Percentiles rank a stretch among this genome's conserved stretches.
Evolutionary conservation across 805 yeast species (phyloP).

Genomic region (Cyberlindnera sargentensis): DNA sequence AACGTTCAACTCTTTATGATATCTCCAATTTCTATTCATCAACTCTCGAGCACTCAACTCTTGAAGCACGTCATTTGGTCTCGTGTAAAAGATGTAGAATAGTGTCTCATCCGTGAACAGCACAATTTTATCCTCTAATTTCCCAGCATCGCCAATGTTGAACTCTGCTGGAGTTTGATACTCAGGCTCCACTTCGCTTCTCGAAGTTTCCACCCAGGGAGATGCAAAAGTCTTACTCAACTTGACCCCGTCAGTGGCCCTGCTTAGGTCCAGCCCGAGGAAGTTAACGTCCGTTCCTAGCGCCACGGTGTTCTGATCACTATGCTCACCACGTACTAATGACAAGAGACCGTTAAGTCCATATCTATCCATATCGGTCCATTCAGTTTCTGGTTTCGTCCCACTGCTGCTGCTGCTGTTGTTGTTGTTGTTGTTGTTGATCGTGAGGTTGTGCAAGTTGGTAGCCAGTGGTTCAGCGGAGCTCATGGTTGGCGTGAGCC

Average conservation of each 20-base stretch:
- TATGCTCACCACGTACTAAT: constrained; percentile 53
- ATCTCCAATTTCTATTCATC: constrained; percentile 92
- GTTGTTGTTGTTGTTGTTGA: background rate
- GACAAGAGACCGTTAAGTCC: constrained; percentile 62
- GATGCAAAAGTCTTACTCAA: constrained; percentile 68
- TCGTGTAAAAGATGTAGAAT: constrained; percentile 88
- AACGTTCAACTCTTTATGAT: constrained; percentile 89
- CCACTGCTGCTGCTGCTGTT: background rate
- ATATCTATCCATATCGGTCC: constrained; percentile 48
- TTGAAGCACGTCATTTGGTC: constrained; percentile 87
- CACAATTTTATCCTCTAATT: constrained; percentile 38
- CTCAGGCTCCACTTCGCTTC: constrained; percentile 85
- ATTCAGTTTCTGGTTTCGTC: constrained; percentile 16
- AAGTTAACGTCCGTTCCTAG: constrained; percentile 69
- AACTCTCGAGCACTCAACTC: constrained; percentile 91
- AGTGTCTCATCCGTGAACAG: constrained; percentile 84
- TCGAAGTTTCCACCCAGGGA: constrained; percentile 92
- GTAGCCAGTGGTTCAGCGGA: too few species aligned
- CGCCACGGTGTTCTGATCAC: constrained; percentile 58
- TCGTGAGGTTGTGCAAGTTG: background rate
- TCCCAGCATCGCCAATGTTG: constrained; percentile 8
- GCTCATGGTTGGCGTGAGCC: background rate
- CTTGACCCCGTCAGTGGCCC: constrained; percentile 28
- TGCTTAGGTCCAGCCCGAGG: constrained; percentile 54
- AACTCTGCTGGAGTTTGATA: constrained; percentile 52